Conservation (phyloP, 2,329 filamentous ascomycete species). For the Teratosphaeriaceae sp. region DNA sequence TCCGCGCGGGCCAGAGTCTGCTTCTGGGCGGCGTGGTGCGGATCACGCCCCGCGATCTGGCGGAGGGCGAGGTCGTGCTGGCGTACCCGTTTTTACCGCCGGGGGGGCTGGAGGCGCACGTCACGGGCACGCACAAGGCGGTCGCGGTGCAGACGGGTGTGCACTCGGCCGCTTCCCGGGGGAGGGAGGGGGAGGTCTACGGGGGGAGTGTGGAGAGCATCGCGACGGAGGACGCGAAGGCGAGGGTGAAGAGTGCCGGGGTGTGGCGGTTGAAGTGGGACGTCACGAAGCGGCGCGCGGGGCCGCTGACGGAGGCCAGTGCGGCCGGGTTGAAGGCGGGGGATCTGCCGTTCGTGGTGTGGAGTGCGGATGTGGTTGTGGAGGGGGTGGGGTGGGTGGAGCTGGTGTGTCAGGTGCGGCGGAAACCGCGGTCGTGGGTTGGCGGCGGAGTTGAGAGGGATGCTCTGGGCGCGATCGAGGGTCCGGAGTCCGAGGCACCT, state of each 20-base stretch:
- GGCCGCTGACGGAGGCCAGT: constrained; percentile 57
- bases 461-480: constrained; percentile 2
- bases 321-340: constrained; percentile 60
- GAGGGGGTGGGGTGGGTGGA: constrained; percentile 95
- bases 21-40: constrained; percentile 75
- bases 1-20: constrained; percentile 73
- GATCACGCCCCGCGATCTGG: constrained; percentile 59
- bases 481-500: too few species aligned
- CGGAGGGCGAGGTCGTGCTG: constrained; percentile 59
- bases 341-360: constrained; percentile 68
- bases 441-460: too few species aligned
- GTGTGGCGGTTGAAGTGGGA: constrained; percentile 70
- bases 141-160: constrained; percentile 57
- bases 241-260: constrained; percentile 56
- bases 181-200: constrained; percentile 47
- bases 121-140: constrained; percentile 76
- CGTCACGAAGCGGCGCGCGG: constrained; percentile 72
- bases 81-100: constrained; percentile 77
- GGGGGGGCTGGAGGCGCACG: constrained; percentile 59
- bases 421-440: constrained; percentile 15
- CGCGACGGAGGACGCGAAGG: constrained; percentile 32
- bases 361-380: constrained; percentile 77
- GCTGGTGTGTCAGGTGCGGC: constrained; percentile 70
- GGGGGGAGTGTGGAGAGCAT: constrained; percentile 56
- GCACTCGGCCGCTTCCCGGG: constrained; percentile 7